These are phyloP conservation scores for Paxillus rubicundulus DNA, from an alignment of 768 basidiomycete genomes.

Conservation along the genomic window DNA sequence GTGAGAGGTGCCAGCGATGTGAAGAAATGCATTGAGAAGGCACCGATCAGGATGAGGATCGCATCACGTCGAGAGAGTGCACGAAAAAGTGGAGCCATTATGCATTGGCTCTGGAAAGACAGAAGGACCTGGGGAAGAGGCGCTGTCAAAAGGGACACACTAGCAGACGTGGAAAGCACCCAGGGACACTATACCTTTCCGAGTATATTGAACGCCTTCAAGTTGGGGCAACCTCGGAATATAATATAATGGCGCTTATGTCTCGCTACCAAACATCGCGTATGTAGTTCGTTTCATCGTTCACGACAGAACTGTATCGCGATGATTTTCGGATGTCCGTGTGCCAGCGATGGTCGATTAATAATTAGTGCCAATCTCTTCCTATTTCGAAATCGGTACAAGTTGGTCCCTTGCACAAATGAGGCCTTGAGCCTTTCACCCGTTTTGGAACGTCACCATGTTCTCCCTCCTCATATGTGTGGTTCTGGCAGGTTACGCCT, in stretches of 20 bases:
- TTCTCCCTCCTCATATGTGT: constrained; percentile 13
- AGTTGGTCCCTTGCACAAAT: no score
- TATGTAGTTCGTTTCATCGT: no score
- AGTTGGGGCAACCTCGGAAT: no score
- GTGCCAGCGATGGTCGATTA: no score
- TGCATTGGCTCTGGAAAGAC: constrained; percentile 22
- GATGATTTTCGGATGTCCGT: no score
- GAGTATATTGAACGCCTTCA: no score
- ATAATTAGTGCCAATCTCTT: no score
- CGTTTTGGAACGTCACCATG: constrained; percentile 8
- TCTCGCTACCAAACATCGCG: no score
- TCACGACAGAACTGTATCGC: background rate
- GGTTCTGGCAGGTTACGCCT: constrained; percentile 9
- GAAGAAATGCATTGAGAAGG: constrained; percentile 53
- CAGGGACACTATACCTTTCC: no score
- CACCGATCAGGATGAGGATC: constrained; percentile 57
- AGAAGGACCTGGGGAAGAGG: background rate
- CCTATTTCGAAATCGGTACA: no score
- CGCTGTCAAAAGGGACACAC: background rate
- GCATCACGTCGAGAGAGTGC: constrained; percentile 54
- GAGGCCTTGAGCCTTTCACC: no score
- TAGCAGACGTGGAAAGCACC: background rate
- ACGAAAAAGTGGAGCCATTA: constrained; percentile 33
- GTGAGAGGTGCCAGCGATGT: constrained; percentile 36
- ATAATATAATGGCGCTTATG: no score